These are phyloP conservation scores for Tephrocybe sp. DNA, from an alignment of 768 basidiomycete species.

Conservation along the genomic window DNA sequence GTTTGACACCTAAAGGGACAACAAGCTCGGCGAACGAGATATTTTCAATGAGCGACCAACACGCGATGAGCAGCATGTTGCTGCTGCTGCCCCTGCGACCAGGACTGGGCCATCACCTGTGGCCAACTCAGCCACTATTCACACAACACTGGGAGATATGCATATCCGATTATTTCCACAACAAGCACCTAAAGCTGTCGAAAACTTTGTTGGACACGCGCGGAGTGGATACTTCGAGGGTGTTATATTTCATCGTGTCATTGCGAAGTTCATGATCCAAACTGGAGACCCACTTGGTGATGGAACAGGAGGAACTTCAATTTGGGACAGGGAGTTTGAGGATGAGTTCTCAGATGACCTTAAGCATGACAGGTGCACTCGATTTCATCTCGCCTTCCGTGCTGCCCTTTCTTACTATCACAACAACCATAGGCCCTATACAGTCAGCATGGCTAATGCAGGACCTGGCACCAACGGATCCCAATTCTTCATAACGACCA, in stretches of 20 bases:
- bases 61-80: conserved; percentile 90
- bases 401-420: conserved; percentile 1
- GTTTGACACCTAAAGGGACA: conserved; percentile 51
- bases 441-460: conserved; percentile 93
- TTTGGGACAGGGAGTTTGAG: conserved; percentile 89
- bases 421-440: conserved; percentile 69
- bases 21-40: conserved; percentile 86
- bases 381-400: not conserved
- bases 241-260: conserved; percentile 94
- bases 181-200: conserved; percentile 91
- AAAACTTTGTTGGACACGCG: conserved; percentile 95
- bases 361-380: conserved; percentile 79
- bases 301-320: conserved; percentile 87
- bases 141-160: conserved; percentile 95
- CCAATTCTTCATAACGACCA: conserved; percentile 98
- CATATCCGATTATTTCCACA: conserved; percentile 86
- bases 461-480: conserved; percentile 90
- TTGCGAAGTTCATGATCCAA: conserved; percentile 98
- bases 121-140: conserved; percentile 82
- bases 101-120: conserved; percentile 63
- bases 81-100: conserved; percentile 51
- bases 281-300: conserved; percentile 95
- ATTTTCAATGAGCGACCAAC: conserved; percentile 98
- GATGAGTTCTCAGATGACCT: conserved; percentile 90
- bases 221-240: conserved; percentile 90